phyloP scores from a whole-genome alignment of 2,329 filamentous ascomycete species.

The Tolypocladium sp. region DNA sequence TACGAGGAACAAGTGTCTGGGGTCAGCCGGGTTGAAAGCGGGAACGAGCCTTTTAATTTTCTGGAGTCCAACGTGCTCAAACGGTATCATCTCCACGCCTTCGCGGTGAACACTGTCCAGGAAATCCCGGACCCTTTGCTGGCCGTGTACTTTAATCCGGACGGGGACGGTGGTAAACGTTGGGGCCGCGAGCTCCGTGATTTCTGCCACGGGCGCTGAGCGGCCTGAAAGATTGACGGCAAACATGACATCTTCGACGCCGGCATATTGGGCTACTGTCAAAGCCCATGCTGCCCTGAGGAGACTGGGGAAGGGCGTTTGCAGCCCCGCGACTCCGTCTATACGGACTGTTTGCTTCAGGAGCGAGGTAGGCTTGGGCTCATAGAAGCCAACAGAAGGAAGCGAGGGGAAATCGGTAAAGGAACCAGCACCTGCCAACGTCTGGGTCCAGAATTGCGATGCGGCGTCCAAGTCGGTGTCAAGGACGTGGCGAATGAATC shows the following conservation, averaged over 20 bases:
- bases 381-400: neutral
- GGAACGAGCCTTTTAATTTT: neutral
- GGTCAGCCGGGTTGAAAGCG: neutral
- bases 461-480: neutral
- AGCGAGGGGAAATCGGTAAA: neutral
- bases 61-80: neutral
- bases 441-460: neutral
- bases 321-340: neutral
- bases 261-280: neutral
- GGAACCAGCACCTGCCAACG: neutral
- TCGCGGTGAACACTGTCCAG: neutral
- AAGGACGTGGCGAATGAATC: neutral
- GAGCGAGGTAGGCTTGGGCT: neutral
- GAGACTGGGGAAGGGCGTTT: neutral
- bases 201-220: neutral
- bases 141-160: neutral
- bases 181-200: neutral
- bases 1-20: neutral
- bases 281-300: neutral
- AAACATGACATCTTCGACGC: neutral
- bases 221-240: neutral
- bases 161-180: neutral
- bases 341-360: neutral
- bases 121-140: neutral
- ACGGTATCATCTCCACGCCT: neutral